Conservation (phyloP, 176 grass and related monocot genomes). For the Hyparrhenia diplandra region DNA sequence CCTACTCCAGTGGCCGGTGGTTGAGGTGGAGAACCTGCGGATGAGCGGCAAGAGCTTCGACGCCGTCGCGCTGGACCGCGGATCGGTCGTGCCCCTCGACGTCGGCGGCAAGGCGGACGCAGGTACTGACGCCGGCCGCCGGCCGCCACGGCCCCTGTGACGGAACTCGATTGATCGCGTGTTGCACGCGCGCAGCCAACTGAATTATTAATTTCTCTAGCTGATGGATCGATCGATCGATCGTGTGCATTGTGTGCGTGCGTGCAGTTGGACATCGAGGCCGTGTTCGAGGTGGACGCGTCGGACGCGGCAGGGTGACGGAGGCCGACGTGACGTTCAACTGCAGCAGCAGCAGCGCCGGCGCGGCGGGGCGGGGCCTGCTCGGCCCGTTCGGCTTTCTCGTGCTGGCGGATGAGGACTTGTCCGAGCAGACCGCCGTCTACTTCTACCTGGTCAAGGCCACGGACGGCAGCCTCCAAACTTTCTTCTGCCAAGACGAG, state of each 20-base stretch:
- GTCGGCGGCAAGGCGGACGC: conserved; percentile 50
- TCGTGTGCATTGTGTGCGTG: not conserved
- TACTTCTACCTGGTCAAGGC: conserved; percentile 71
- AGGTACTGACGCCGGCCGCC: conserved; percentile 33
- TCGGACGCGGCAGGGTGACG: not conserved
- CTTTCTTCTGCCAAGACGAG: conserved; percentile 91
- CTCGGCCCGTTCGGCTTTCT: conserved; percentile 90
- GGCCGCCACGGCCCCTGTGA: too few relatives aligned
- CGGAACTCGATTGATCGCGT: too few relatives aligned
- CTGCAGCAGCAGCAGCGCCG: conserved; percentile 67
- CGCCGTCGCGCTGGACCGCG: conserved; percentile 33
- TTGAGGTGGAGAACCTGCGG: conserved; percentile 82
- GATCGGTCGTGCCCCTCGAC: conserved; percentile 54
- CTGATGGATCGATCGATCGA: too few relatives aligned
- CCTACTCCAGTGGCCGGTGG: conserved; percentile 88
- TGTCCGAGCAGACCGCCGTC: conserved; percentile 67
- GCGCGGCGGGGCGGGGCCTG: conserved; percentile 41
- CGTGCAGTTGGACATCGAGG: conserved; percentile 77
- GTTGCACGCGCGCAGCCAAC: not conserved
- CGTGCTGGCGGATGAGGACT: conserved; percentile 64
- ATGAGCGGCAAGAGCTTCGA: conserved; percentile 41
- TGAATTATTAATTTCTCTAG: not conserved
- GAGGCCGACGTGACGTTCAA: conserved; percentile 50
- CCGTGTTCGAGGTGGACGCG: conserved; percentile 52
- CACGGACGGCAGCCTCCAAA: conserved; percentile 40